Evolutionary conservation across 192 early-diverging fungal species (phyloP), one percentile per base, ranked within the genome.

Genomic region (Cetraspora pellucida): DNA sequence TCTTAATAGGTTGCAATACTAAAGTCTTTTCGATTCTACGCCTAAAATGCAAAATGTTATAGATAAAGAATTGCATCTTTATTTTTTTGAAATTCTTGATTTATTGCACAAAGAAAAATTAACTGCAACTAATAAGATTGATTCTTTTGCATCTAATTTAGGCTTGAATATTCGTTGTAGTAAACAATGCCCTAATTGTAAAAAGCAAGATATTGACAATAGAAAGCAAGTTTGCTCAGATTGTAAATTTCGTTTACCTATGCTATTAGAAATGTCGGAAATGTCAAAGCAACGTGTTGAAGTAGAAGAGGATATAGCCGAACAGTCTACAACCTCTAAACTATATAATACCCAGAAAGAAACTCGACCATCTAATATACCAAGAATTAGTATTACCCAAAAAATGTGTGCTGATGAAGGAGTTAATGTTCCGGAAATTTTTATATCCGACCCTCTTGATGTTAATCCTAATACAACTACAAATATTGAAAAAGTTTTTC

Each of bases 401-500:
- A 6, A 9, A 72, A 3, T n/a, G 30, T 58, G 6, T 68, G 28
- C 54, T 31, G 52, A 55, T 72, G 14, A 52, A 72, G 47, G 28
- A 11, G 67, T 69, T 50, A 47, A 47, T 49, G 28, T 69, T 30
- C 67, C 67, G 10, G 67, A 47, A 30, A 47, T n/a, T n/a, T n/a
- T n/a, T n/a, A n/a, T n/a, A n/a, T n/a, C n/a, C n/a, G n/a, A n/a
- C n/a, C n/a, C n/a, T 69, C 28, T 69, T 47, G 25, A 69, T 21
- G 28, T 69, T 47, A 69, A 69, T 69, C 46, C 67, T 47, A 69
- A 69, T 69, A 47, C 46, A 49, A 69, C 47, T 21, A 8, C 21
- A 69, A 69, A 69, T 50, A 21, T 69, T 13, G 63, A 69, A 69
- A 69, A 69, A 47, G 67, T 69, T 69, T 45, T 69, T 25, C 28